Conservation (phyloP, 768 basidiomycete genomes). For the Boletus rubroflammeus region DNA sequence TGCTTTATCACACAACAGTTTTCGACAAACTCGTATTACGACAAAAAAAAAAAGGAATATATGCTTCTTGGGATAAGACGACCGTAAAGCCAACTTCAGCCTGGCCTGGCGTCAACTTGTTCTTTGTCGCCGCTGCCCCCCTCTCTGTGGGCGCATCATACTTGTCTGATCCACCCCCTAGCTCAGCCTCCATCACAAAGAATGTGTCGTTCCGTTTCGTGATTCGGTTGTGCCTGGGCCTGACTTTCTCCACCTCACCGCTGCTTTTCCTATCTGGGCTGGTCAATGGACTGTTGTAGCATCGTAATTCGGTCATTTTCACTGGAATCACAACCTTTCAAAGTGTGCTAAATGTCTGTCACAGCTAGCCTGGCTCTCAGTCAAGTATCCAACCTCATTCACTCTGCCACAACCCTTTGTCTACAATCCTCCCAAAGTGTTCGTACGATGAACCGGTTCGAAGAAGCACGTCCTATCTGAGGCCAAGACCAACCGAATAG, state of each 20-base stretch:
- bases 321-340: neutral
- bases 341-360: neutral
- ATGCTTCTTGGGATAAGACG: slow-evolving; percentile 3
- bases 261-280: neutral
- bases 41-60: neutral
- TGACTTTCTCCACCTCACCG: slow-evolving; percentile 1
- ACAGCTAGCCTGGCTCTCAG: neutral
- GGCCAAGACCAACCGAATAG: neutral
- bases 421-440: neutral
- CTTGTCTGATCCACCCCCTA: slow-evolving; percentile 1
- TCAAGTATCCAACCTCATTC: neutral
- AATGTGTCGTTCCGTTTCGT: neutral
- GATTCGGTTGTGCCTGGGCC: slow-evolving; percentile 14
- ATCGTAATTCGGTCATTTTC: neutral
- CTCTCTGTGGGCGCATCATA: slow-evolving; percentile 20
- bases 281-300: neutral
- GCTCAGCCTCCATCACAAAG: slow-evolving; percentile 13
- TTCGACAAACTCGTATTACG: neutral
- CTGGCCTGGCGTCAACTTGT: neutral
- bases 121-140: neutral
- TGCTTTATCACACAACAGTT: neutral
- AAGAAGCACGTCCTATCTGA: neutral
- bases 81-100: neutral
- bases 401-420: slow-evolving; percentile 18
- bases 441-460: slow-evolving; percentile 8